A percentile compares a stretch with the other conserved stretches of the same genome.
phyloP scores from a whole-genome alignment of 2,329 filamentous ascomycete genomes.

The Botrytis tulipae region DNA sequence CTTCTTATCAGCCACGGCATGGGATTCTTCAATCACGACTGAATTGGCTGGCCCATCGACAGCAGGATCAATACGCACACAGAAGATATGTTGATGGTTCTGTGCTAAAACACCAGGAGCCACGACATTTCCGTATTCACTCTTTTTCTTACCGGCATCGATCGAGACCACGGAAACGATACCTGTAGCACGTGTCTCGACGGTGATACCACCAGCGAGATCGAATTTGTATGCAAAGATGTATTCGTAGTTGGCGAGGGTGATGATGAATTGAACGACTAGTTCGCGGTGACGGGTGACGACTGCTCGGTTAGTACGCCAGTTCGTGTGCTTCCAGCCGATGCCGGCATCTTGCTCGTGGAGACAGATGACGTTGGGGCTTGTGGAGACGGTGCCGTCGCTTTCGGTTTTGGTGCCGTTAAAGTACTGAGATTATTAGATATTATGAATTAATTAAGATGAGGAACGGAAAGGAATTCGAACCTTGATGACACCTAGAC shows the following conservation, averaged over 20 bases:
- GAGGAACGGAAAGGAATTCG: not conserved
- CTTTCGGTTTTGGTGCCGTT: constrained; percentile 52
- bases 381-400: constrained; percentile 52
- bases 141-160: constrained; percentile 49
- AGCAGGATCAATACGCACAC: constrained; percentile 53
- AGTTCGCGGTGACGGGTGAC: constrained; percentile 61
- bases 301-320: constrained; percentile 59
- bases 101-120: constrained; percentile 57
- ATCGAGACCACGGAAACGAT: constrained; percentile 58
- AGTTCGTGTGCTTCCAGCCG: constrained; percentile 70
- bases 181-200: constrained; percentile 64
- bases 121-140: constrained; percentile 59
- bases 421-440: constrained; percentile 47
- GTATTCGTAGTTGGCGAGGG: constrained; percentile 70
- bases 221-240: constrained; percentile 64
- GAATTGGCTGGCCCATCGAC: constrained; percentile 55
- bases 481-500: constrained; percentile 57
- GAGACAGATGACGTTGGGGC: constrained; percentile 63
- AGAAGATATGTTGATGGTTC: constrained; percentile 61
- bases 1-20: constrained; percentile 44
- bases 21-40: constrained; percentile 53
- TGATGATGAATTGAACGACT: constrained; percentile 66
- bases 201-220: constrained; percentile 57
- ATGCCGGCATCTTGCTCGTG: constrained; percentile 71
- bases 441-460: not conserved